These are phyloP conservation scores for Malbranchea zuffiana DNA, from an alignment of 2,329 filamentous ascomycete species.

Conservation along the genomic window DNA sequence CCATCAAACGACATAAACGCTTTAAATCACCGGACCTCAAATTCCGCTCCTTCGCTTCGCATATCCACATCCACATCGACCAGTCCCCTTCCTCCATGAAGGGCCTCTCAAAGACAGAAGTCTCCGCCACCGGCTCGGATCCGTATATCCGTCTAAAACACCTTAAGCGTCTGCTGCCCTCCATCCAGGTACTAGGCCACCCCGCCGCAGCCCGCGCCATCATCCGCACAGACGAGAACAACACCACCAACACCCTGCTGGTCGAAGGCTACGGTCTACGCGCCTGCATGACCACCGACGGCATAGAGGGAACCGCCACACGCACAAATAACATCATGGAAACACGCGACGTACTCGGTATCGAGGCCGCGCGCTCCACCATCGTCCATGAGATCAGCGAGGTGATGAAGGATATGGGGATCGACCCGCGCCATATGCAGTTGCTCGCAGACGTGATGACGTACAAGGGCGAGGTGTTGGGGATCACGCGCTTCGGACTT, in stretches of 20 bases:
- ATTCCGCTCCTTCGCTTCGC: conserved; percentile 38
- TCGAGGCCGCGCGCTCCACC: conserved; percentile 82
- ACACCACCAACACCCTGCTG: conserved; percentile 59
- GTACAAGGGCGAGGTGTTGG: conserved; percentile 92
- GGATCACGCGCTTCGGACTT: conserved; percentile 91
- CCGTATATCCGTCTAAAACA: conserved; percentile 59
- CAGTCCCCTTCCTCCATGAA: conserved; percentile 21
- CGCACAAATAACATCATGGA: conserved; percentile 86
- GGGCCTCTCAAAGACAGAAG: conserved; percentile 33
- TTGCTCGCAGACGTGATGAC: conserved; percentile 97
- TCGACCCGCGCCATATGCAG: conserved; percentile 96
- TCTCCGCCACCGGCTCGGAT: conserved; percentile 33
- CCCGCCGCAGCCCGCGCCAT: conserved; percentile 76
- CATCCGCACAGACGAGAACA: conserved; percentile 66
- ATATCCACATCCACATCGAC: conserved; percentile 64
- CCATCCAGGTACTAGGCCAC: conserved; percentile 82
- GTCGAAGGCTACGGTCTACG: conserved; percentile 91
- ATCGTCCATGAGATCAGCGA: conserved; percentile 79
- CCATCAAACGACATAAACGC: conserved; percentile 72
- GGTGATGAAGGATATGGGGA: conserved; percentile 90
- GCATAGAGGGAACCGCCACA: conserved; percentile 66
- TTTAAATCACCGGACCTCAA: conserved; percentile 57
- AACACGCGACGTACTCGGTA: conserved; percentile 73
- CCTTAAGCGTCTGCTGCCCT: conserved; percentile 68
- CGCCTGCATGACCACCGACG: conserved; percentile 85